Evolutionary conservation across 345 rosid species (phyloP), one percentile per base, ranked within the genome.

Genomic region (Hevea brasiliensis): DNA sequence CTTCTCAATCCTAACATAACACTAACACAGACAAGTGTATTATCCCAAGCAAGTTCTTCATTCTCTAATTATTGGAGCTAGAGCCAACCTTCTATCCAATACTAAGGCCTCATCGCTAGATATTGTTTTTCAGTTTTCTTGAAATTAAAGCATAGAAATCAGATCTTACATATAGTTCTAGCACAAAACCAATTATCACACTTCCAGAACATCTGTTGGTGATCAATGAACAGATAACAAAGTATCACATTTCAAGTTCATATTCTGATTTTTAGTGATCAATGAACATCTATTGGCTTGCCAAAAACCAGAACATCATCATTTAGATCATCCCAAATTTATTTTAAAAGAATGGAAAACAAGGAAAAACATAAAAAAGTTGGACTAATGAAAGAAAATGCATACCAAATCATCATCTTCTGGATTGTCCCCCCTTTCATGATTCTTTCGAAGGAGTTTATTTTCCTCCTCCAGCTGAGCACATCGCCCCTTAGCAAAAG

Each of bases 401-500:
- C 68, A 61, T 65, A 79, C 82, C 79, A 79, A 44, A 60, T 79
- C 79, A 67, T 79, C 82, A 75, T 79, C 79, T 67, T 79, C 82
- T 12, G 71, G 76, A 60, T 47, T 75, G 14, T 59, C 79, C 12
- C 82, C 79, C 42, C 79, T 79, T 61, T 60, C 73, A 48, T 32
- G 66, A 75, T 67, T 72, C 47, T 79, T 76, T 54, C 82, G 45
- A 41, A 75, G 82, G 50, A 79, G 62, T 74, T 61, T 79, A 67
- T 75, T 79, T 71, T 79, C 82, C 51, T 79, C 82, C 82, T 79
- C 82, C 57, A 74, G 76, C 70, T 79, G 82, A 74, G 70, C 79
- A 40, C 79, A 79, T 63, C 82, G 72, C 42, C 75, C 79, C 70
- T 79, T 79, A 12, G 82, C 79, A 75, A 79, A 79, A 54, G 82